Conservation (phyloP, 345 rosid genomes). For the Boechera retrofracta region DNA sequence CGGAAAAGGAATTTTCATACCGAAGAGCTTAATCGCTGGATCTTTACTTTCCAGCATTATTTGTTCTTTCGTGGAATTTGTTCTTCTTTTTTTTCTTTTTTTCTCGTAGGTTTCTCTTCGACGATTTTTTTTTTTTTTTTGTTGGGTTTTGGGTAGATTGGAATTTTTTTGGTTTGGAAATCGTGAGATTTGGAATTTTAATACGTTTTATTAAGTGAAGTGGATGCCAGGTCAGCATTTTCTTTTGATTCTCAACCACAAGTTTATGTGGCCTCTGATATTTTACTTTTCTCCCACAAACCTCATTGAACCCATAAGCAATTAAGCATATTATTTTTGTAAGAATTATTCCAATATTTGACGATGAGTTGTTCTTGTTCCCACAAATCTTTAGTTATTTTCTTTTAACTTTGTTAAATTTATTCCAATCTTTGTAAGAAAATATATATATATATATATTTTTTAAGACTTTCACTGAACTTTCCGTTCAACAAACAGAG, state of each 20-base stretch:
- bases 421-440: background rate
- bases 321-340: background rate
- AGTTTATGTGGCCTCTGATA: constrained; percentile 67
- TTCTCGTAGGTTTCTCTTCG: background rate
- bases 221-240: constrained; percentile 67
- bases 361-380: too few species aligned
- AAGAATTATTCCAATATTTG: background rate
- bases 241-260: constrained; percentile 75
- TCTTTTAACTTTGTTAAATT: background rate
- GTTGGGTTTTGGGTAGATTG: background rate
- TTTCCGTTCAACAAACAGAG: background rate
- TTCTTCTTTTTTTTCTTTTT: constrained; percentile 17
- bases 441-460: background rate
- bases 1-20: constrained; percentile 63
- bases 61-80: background rate
- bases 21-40: constrained; percentile 76
- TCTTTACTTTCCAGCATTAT: constrained; percentile 56
- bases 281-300: constrained; percentile 47
- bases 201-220: constrained; percentile 66
- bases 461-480: background rate
- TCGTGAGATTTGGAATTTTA: constrained; percentile 48
- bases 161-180: constrained; percentile 8
- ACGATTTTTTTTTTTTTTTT: constrained; percentile 13
- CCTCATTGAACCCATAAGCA: constrained; percentile 1
- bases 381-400: background rate